phyloP scores from a whole-genome alignment of 306 rosid genomes.

The Hippophae tibetana region DNA sequence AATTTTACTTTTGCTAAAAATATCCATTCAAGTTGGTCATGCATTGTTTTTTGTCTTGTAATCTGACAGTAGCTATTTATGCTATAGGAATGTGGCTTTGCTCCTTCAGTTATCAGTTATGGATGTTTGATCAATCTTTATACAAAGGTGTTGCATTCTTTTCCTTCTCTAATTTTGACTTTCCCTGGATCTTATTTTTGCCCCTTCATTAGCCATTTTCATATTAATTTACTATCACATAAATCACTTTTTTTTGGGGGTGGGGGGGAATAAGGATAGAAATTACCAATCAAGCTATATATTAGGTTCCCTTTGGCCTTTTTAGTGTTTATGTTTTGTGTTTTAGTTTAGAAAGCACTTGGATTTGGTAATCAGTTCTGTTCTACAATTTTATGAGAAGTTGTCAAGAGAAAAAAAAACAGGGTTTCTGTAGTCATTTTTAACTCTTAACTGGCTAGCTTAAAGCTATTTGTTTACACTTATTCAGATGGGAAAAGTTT shows the following conservation, averaged over 20 bases:
- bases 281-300: too few species aligned
- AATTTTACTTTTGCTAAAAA: not conserved
- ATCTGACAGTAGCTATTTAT: conserved; percentile 12
- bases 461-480: conserved; percentile 1
- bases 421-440: not conserved
- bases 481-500: conserved; percentile 81
- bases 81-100: conserved; percentile 83
- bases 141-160: conserved; percentile 49
- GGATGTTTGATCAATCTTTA: conserved; percentile 91
- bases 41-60: conserved; percentile 7
- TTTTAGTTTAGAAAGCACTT: too few species aligned
- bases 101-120: conserved; percentile 82
- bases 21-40: not conserved
- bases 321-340: too few species aligned
- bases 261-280: too few species aligned
- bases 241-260: too few species aligned
- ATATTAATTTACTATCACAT: too few species aligned
- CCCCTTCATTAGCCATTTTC: not conserved
- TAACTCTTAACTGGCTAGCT: not conserved
- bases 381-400: too few species aligned
- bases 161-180: conserved; percentile 7
- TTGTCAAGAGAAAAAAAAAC: too few species aligned
- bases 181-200: not conserved
- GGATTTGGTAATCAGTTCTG: too few species aligned
- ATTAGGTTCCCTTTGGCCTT: too few species aligned